Evolutionary conservation across 2,329 filamentous ascomycete species (phyloP), one percentile per base, ranked within the genome.

Genomic region (Diaporthe ilicicola): DNA sequence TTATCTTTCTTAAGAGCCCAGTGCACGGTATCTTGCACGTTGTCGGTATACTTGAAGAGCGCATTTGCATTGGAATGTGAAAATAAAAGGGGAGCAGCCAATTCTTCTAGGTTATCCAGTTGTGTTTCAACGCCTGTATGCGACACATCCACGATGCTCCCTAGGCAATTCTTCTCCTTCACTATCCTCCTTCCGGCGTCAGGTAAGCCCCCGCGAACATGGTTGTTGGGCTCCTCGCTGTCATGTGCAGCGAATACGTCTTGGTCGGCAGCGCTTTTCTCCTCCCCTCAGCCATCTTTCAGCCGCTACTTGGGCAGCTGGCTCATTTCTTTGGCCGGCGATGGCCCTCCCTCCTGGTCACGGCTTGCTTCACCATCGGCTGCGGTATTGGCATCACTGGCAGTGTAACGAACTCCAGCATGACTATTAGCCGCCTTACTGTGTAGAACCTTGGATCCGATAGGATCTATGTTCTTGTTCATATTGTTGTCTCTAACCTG

Each of bases 401-500:
- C 27, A 42, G 59, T 22, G 73, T 72, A 15, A 67, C 29, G 8
- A 70, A 8, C 39, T n/a, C 34, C 8, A 46, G 10, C 17, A 74
- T 70, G 68, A 32, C 74, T 1, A 74, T 76, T 29, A 72, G 69
- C 7, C 74, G 74, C 5, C 73, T 74, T 1, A 70, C 70, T 5
- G 50, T 73, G 10, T 61, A 76, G 42, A 74, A 74, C 13, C 44
- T 69, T 7, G 74, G 74, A 5, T 39, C 44, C 2, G 72, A 72
- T 2, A 73, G 76, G 50, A 74, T 76, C 69, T 44, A 44, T 7
- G 22, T 74, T 2, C 69, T 42, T 13, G 34, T 72, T 44, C 64
- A 73, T 32, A 68, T 73, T 48, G 67, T 75, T 29, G 59, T 76
- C 12, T 83, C 79, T 48, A 86, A 88, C 69, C 76, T 88, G 80